Evolutionary conservation across 2,329 filamentous ascomycete species (phyloP).

Genomic region (Curvularia verruculosa): DNA sequence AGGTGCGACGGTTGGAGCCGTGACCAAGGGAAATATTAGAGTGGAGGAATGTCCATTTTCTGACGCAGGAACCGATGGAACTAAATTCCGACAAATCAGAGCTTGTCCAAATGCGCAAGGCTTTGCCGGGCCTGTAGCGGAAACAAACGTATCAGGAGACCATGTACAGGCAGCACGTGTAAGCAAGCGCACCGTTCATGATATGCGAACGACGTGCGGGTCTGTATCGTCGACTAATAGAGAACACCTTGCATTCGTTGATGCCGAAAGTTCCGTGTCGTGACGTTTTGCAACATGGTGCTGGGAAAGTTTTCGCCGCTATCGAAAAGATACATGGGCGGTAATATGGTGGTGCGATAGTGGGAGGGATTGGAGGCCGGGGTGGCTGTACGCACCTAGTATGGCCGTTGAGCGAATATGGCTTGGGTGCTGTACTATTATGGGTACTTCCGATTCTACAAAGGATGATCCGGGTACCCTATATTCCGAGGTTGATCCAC

Average conservation of each 20-base stretch:
- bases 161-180: not conserved
- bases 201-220: conserved; percentile 15
- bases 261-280: conserved; percentile 10
- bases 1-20: not conserved
- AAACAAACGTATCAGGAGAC: not conserved
- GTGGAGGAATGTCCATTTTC: not conserved
- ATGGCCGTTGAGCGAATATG: conserved; percentile 2
- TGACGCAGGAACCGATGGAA: not conserved
- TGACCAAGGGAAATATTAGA: not conserved
- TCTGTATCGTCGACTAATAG: conserved; percentile 2
- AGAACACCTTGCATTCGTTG: not conserved
- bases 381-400: conserved; percentile 3
- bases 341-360: conserved; percentile 4
- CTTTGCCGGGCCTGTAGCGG: not conserved
- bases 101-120: not conserved
- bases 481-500: conserved; percentile 1
- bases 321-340: conserved; percentile 1
- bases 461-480: not conserved
- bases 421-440: not conserved
- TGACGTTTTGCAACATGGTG: conserved; percentile 6
- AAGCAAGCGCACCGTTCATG: conserved; percentile 13
- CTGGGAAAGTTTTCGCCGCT: conserved; percentile 6
- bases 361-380: not conserved
- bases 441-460: not conserved
- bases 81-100: not conserved